phyloP scores from a whole-genome alignment of 2,329 filamentous ascomycete genomes.

The Aspergillus nomiae region DNA sequence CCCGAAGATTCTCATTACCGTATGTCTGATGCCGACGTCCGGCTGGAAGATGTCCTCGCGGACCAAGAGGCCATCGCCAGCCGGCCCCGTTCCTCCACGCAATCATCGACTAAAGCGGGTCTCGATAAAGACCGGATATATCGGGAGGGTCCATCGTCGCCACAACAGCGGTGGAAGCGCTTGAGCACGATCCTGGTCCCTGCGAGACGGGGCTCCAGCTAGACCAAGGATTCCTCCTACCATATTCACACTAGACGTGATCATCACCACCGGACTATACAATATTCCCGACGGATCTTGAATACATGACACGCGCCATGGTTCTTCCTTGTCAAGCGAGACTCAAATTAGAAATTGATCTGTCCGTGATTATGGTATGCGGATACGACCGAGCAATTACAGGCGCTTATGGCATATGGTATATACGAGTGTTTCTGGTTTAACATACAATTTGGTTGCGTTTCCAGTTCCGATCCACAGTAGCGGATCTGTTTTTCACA shows the following conservation, averaged over 20 bases:
- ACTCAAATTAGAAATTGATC: not conserved
- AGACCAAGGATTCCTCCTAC: not conserved
- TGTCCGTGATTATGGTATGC: not conserved
- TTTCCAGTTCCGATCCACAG: not conserved
- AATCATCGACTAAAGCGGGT: constrained; percentile 36
- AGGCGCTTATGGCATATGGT: not conserved
- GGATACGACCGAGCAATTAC: not conserved
- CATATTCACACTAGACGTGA: not conserved
- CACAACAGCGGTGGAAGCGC: constrained; percentile 35
- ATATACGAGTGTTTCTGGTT: not conserved
- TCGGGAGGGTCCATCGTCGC: constrained; percentile 25
- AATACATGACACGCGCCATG: not conserved
- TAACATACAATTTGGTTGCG: not conserved
- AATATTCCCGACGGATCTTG: not conserved
- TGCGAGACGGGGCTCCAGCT: constrained; percentile 22
- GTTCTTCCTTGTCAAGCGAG: not conserved
- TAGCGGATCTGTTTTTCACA: not conserved
- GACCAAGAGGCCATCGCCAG: constrained; percentile 40
- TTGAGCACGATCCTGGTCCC: constrained; percentile 35
- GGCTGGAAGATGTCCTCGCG: constrained; percentile 47
- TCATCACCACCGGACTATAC: not conserved
- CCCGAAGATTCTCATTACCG: constrained; percentile 34
- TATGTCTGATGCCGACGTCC: constrained; percentile 44
- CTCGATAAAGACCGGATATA: constrained; percentile 30
- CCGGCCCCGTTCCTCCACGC: constrained; percentile 38